Percentiles rank a stretch among this genome's conserved stretches.
Evolutionary conservation across 371 early-diverging fungal species (phyloP).

Genomic region (Zopfochytrium polystomum): DNA sequence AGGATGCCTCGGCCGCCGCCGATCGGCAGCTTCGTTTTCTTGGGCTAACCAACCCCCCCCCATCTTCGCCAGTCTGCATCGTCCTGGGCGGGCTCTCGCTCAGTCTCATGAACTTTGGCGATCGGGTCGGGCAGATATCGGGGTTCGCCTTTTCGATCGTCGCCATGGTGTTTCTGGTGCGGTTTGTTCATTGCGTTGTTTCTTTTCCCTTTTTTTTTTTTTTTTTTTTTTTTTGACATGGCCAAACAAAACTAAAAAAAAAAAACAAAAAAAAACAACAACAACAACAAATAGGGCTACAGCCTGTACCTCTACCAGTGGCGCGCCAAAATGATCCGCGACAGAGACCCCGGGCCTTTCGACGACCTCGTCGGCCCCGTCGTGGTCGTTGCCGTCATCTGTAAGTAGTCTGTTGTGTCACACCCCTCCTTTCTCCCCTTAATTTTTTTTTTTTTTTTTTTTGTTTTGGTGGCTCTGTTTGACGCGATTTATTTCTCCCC

Average conservation of each 20-base stretch:
- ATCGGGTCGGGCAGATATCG: slow-evolving; percentile 45
- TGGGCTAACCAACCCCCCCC: not conserved
- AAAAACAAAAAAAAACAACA: too few species aligned
- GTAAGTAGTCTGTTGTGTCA: slow-evolving; percentile 49
- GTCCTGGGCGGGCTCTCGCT: slow-evolving; percentile 58
- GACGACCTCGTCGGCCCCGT: slow-evolving; percentile 68
- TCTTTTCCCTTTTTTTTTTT: too few species aligned
- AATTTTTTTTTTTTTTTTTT: too few species aligned
- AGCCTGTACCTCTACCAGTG: slow-evolving; percentile 83
- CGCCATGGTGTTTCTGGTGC: slow-evolving; percentile 47
- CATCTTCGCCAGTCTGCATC: slow-evolving; percentile 40
- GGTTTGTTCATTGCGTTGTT: too few species aligned
- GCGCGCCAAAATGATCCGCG: slow-evolving; percentile 70
- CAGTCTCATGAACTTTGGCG: slow-evolving; percentile 55
- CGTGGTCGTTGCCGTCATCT: slow-evolving; percentile 77
- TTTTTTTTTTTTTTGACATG: too few species aligned
- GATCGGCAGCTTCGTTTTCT: not conserved
- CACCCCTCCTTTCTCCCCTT: slow-evolving; percentile 51
- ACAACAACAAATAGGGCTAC: too few species aligned
- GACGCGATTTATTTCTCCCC: not conserved
- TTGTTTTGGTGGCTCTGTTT: not conserved
- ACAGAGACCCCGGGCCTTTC: slow-evolving; percentile 42
- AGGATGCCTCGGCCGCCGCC: slow-evolving; percentile 7
- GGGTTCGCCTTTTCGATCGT: slow-evolving; percentile 48
- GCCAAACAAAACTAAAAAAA: too few species aligned